Evolutionary conservation across 805 yeast genomes (phyloP).

Genomic region (Grigorovia transvaalensis): DNA sequence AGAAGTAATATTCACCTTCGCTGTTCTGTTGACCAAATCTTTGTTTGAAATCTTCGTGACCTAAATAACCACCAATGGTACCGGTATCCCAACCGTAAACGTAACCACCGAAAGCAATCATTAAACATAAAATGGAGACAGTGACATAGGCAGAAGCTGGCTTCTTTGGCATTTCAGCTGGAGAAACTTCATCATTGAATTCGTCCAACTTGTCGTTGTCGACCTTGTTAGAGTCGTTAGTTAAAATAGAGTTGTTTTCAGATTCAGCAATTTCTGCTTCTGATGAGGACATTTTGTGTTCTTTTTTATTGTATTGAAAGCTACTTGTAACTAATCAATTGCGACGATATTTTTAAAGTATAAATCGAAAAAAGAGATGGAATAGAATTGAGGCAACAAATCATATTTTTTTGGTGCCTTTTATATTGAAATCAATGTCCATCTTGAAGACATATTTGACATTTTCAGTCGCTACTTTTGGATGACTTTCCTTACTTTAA

Average conservation of each 20-base stretch:
- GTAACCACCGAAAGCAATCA: slow-evolving; percentile 33
- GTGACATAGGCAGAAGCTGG: slow-evolving; percentile 30
- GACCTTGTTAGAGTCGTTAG: slow-evolving; percentile 1
- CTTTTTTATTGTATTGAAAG: not conserved
- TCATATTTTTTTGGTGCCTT: not conserved
- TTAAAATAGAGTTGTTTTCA: not conserved
- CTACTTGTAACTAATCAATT: not conserved
- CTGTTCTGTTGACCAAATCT: slow-evolving; percentile 44
- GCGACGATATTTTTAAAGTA: not conserved
- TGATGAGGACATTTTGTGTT: not conserved
- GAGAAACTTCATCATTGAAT: slow-evolving; percentile 19
- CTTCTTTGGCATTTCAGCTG: slow-evolving; percentile 23
- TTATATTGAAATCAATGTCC: not conserved
- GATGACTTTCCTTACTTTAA: too few relatives aligned
- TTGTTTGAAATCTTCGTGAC: slow-evolving; percentile 39
- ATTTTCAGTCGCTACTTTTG: too few relatives aligned
- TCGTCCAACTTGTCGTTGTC: not conserved
- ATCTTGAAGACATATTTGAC: too few relatives aligned
- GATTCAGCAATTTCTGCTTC: not conserved
- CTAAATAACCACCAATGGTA: slow-evolving; percentile 66
- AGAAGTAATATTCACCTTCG: slow-evolving; percentile 37
- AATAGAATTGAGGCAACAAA: not conserved
- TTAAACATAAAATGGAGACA: slow-evolving; percentile 25
- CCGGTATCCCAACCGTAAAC: slow-evolving; percentile 72
- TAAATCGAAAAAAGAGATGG: not conserved